Percentiles rank a stretch among this genome's conserved stretches.
Evolutionary conservation across 2,329 filamentous ascomycete genomes (phyloP).

Genomic region (Capronia epimyces): DNA sequence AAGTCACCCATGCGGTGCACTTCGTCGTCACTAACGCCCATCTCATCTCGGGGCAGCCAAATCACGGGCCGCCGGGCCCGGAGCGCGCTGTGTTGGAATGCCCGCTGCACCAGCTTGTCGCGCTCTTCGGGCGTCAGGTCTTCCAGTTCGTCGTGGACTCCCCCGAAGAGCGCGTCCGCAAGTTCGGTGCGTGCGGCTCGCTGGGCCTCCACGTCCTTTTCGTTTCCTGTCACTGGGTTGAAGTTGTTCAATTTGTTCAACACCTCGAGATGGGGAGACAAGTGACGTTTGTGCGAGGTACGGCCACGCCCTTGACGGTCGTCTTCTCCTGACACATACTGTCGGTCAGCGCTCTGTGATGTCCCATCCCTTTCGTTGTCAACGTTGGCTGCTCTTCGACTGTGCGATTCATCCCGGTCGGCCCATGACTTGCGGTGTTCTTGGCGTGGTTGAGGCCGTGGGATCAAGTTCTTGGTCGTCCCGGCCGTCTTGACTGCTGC

Average conservation of each 20-base stretch:
- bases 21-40: constrained; percentile 90
- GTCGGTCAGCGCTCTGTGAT: neutral
- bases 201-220: constrained; percentile 66
- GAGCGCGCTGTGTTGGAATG: constrained; percentile 85
- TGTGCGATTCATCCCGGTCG: constrained; percentile 35
- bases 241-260: constrained; percentile 29
- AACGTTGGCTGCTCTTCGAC: constrained; percentile 40
- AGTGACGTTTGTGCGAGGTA: constrained; percentile 3
- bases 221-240: constrained; percentile 39
- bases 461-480: constrained; percentile 21
- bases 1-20: constrained; percentile 69
- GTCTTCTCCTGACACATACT: neutral
- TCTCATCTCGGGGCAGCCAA: constrained; percentile 87
- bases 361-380: constrained; percentile 31
- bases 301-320: neutral
- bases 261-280: constrained; percentile 19
- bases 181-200: constrained; percentile 52
- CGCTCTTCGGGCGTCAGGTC: constrained; percentile 86
- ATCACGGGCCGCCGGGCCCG: constrained; percentile 79
- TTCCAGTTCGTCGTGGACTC: constrained; percentile 87
- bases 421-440: constrained; percentile 36
- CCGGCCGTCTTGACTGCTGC: constrained; percentile 23
- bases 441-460: constrained; percentile 10
- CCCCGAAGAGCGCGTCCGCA: constrained; percentile 76
- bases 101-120: constrained; percentile 75